Conservation (phyloP, 306 rosid genomes). For the Abrus pulchellus region DNA sequence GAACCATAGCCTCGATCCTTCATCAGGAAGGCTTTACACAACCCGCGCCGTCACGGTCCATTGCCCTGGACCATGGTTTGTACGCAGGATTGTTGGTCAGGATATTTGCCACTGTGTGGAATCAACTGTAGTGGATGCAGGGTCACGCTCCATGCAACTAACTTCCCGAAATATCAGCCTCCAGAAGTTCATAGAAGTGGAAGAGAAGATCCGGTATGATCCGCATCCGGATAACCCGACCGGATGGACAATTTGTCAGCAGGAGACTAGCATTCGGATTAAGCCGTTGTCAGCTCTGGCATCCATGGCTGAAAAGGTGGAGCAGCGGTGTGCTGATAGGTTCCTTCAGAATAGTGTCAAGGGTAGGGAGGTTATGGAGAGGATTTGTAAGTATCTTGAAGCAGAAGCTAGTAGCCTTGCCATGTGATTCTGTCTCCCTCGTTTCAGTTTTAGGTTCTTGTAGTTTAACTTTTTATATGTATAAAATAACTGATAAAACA, state of each 20-base stretch:
- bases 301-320: slow-evolving; percentile 90
- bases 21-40: slow-evolving; percentile 73
- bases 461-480: slow-evolving; percentile 22
- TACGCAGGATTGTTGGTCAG: slow-evolving; percentile 79
- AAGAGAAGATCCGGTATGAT: slow-evolving; percentile 77
- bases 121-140: slow-evolving; percentile 72
- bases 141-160: slow-evolving; percentile 68
- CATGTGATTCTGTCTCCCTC: slow-evolving; percentile 49
- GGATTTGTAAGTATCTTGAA: slow-evolving; percentile 91
- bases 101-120: slow-evolving; percentile 89
- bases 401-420: slow-evolving; percentile 69
- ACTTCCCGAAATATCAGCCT: slow-evolving; percentile 71
- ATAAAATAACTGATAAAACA: slow-evolving; percentile 35
- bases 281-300: slow-evolving; percentile 89
- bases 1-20: slow-evolving; percentile 64
- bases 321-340: slow-evolving; percentile 84
- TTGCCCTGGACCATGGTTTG: slow-evolving; percentile 88
- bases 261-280: slow-evolving; percentile 78
- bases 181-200: slow-evolving; percentile 80
- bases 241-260: slow-evolving; percentile 82
- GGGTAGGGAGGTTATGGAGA: slow-evolving; percentile 97
- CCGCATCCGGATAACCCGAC: slow-evolving; percentile 77
- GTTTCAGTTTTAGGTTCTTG: slow-evolving; percentile 26
- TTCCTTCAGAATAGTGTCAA: slow-evolving; percentile 83
- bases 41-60: slow-evolving; percentile 82